Conservation (phyloP, 345 rosid species). For the Camelina sativa region DNA sequence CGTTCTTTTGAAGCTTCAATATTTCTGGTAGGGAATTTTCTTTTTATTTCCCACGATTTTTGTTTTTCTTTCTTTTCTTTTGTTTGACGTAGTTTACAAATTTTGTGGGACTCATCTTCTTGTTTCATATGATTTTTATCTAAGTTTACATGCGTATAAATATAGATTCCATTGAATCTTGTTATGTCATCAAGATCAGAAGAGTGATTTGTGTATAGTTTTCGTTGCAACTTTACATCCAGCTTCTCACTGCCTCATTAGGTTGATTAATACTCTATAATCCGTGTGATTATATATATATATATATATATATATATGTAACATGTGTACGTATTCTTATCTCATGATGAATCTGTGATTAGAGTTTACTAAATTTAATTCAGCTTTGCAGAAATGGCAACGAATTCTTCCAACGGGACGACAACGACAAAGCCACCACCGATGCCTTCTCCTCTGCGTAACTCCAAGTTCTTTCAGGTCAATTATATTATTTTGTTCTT, state of each 20-base stretch:
- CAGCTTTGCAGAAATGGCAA: constrained; percentile 62
- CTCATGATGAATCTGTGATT: constrained; percentile 4
- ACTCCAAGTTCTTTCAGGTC: constrained; percentile 91
- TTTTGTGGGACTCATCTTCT: constrained; percentile 42
- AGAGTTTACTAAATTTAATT: background rate
- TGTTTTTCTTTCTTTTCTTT: background rate
- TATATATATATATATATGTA: too few relatives aligned
- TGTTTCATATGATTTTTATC: constrained; percentile 1
- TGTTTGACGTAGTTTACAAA: constrained; percentile 28
- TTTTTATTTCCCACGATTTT: background rate
- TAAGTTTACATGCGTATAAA: constrained; percentile 46
- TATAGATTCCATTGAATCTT: constrained; percentile 24
- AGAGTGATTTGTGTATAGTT: constrained; percentile 22
- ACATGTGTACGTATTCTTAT: constrained; percentile 24
- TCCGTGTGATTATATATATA: background rate
- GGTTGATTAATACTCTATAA: background rate
- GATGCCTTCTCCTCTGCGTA: constrained; percentile 84
- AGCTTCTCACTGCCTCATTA: constrained; percentile 23
- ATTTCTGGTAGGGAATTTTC: constrained; percentile 25
- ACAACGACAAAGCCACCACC: constrained; percentile 76
- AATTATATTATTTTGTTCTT: background rate
- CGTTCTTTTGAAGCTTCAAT: constrained; percentile 53
- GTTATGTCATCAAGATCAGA: constrained; percentile 44
- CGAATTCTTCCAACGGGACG: constrained; percentile 44
- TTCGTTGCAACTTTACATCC: background rate